Evolutionary conservation across 805 yeast genomes (phyloP).

Genomic region (Suhomyces sp.): DNA sequence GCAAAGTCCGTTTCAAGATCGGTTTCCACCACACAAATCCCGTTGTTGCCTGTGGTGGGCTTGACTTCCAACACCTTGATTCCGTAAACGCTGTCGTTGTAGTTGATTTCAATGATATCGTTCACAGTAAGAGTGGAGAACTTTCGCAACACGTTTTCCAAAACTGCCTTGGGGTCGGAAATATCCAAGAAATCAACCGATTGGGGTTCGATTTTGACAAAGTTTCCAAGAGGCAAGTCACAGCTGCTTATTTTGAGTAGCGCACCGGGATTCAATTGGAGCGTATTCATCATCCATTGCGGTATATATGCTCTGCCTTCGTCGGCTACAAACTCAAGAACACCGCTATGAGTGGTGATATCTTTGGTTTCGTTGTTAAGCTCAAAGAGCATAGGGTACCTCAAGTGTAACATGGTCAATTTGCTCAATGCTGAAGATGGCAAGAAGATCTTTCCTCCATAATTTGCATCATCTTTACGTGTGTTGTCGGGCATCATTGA

Average conservation of each 20-base stretch:
- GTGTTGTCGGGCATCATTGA: conserved; percentile 80
- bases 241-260: conserved; percentile 70
- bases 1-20: conserved; percentile 97
- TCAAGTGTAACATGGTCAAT: conserved; percentile 82
- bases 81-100: conserved; percentile 73
- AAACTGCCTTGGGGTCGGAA: conserved; percentile 92
- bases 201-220: conserved; percentile 94
- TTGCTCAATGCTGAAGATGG: conserved; percentile 92
- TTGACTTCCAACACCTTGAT: conserved; percentile 85
- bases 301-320: conserved; percentile 96
- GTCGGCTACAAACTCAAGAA: conserved; percentile 92
- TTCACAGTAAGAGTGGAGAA: conserved; percentile 83
- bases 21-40: conserved; percentile 94
- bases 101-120: conserved; percentile 81
- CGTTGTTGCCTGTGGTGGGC: conserved; percentile 62
- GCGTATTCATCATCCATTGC: conserved; percentile 90
- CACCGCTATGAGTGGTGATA: conserved; percentile 82
- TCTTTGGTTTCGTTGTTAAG: conserved; percentile 63
- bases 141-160: conserved; percentile 87
- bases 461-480: conserved; percentile 76
- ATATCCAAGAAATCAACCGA: conserved; percentile 90
- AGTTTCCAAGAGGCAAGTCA: conserved; percentile 80
- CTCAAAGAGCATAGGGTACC: conserved; percentile 95
- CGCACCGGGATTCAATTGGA: conserved; percentile 74
- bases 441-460: conserved; percentile 91